These are phyloP conservation scores for Saprolegnia diclina DNA, from an alignment of 352 stramenopile species.

Conservation along the genomic window DNA sequence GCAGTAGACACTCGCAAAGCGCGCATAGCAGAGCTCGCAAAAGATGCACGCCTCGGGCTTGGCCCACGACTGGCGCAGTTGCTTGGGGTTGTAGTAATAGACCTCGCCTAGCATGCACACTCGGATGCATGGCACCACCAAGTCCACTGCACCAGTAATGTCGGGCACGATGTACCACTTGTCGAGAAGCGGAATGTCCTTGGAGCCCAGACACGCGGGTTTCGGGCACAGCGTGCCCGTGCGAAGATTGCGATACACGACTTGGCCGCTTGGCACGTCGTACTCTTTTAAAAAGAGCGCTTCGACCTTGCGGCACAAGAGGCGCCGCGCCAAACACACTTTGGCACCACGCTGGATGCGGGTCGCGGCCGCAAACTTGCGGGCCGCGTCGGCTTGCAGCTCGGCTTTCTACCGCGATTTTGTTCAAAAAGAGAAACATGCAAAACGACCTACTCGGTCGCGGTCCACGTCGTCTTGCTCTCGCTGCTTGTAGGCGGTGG, in stretches of 20 bases:
- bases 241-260: constrained; percentile 53
- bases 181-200: constrained; percentile 53
- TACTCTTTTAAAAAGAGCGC: constrained; percentile 57
- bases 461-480: constrained; percentile 14
- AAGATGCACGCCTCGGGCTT: constrained; percentile 39
- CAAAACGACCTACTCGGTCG: background rate
- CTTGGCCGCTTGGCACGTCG: constrained; percentile 32
- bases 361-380: constrained; percentile 23
- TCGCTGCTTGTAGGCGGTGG: constrained; percentile 38
- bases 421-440: constrained; percentile 15
- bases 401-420: constrained; percentile 39
- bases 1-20: constrained; percentile 8
- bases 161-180: constrained; percentile 55
- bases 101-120: constrained; percentile 34
- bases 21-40: constrained; percentile 8
- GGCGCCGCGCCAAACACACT: constrained; percentile 46
- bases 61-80: constrained; percentile 53
- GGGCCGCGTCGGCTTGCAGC: constrained; percentile 38
- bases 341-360: constrained; percentile 52
- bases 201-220: constrained; percentile 43
- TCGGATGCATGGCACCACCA: background rate
- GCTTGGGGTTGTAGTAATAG: constrained; percentile 66
- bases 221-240: constrained; percentile 41
- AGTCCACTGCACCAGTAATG: constrained; percentile 38
- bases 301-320: constrained; percentile 44